Conservation (phyloP, 371 early-diverging fungal species). For the Aphelidium insulamus region DNA sequence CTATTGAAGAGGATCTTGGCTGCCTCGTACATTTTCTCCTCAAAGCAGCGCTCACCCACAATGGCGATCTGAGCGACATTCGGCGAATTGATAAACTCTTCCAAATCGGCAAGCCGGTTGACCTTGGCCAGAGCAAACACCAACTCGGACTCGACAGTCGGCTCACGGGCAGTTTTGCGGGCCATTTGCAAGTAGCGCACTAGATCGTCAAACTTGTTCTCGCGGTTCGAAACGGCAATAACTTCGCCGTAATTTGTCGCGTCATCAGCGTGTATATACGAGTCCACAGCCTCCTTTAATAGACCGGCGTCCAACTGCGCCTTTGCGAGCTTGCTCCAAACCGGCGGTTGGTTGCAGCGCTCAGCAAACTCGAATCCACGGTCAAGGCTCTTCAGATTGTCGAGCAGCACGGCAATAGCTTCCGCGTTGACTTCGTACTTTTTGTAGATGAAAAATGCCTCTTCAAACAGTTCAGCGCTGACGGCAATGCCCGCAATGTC, state of each 20-base stretch:
- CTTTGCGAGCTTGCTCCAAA: slow-evolving; percentile 84
- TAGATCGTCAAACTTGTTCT: slow-evolving; percentile 73
- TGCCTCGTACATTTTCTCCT: slow-evolving; percentile 67
- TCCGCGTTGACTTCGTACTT: slow-evolving; percentile 64
- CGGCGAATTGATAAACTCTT: slow-evolving; percentile 72
- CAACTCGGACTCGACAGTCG: slow-evolving; percentile 77
- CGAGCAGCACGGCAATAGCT: slow-evolving; percentile 73
- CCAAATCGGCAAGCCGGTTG: slow-evolving; percentile 66
- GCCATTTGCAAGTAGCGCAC: slow-evolving; percentile 83
- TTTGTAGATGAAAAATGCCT: slow-evolving; percentile 87
- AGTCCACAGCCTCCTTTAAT: slow-evolving; percentile 80
- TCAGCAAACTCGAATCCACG: slow-evolving; percentile 91
- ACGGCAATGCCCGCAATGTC: slow-evolving; percentile 90
- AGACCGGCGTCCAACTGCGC: slow-evolving; percentile 73
- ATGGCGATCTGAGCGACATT: slow-evolving; percentile 78
- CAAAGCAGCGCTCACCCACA: slow-evolving; percentile 90
- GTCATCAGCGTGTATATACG: slow-evolving; percentile 86
- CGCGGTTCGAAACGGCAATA: slow-evolving; percentile 46
- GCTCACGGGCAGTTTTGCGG: slow-evolving; percentile 74
- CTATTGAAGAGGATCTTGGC: slow-evolving; percentile 79
- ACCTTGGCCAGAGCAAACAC: slow-evolving; percentile 85
- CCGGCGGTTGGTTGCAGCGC: slow-evolving; percentile 58
- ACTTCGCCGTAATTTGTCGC: slow-evolving; percentile 73
- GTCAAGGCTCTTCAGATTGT: slow-evolving; percentile 72
- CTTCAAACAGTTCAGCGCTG: slow-evolving; percentile 67